Base-by-base conservation (phyloP, 2,329 filamentous ascomycete genomes). In the Stachybotrys elegans region DNA sequence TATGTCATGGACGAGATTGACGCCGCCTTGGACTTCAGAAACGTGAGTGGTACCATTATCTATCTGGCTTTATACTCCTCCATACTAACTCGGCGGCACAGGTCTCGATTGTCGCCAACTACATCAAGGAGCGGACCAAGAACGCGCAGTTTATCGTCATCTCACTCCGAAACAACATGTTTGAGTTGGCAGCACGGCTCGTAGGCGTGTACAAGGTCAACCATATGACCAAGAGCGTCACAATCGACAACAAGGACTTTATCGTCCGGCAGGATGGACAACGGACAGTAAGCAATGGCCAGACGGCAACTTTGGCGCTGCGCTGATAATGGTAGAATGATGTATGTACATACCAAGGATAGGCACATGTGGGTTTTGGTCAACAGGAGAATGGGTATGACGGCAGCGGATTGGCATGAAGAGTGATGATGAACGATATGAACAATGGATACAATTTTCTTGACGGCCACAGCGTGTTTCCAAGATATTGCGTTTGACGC, bases 1-100 rank as follows among this genome's bases (percentile, higher is more conserved):
- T 98, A 98, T 65, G 93, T 98, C 57, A 98, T 98, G 93, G 93
- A 98, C 69, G 93, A 98, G 72, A 98, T 98, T 64, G 93, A 98
- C 68, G 93, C 93, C 19, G 93, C 93, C 22, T 69, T 98, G 70
- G 93, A 98, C 72, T 98, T 98, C 75, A 77, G 91, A 69, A 98
- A 98, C 63, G 93, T 95, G 61, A 84, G 88, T 81, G n/a, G n/a
- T n/a, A n/a, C n/a, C n/a, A n/a, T n/a, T n/a, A n/a, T n/a, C n/a
- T n/a, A n/a, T n/a, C n/a, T n/a, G n/a, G n/a, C n/a, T 42, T 36
- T 32, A 44, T n/a, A 17, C 36, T 43, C 6, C 34, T 43, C 22
- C 46, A 49, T 48, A 20, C 37, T 50, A 46, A 29, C 22, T 17
- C 39, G 6, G 42, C 27, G 4, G n/a, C 9, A 6, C 55, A 92